Evolutionary conservation across 2,329 filamentous ascomycete species (phyloP), one percentile per base, ranked within the genome.

Genomic region (Talaromyces verruculosus): DNA sequence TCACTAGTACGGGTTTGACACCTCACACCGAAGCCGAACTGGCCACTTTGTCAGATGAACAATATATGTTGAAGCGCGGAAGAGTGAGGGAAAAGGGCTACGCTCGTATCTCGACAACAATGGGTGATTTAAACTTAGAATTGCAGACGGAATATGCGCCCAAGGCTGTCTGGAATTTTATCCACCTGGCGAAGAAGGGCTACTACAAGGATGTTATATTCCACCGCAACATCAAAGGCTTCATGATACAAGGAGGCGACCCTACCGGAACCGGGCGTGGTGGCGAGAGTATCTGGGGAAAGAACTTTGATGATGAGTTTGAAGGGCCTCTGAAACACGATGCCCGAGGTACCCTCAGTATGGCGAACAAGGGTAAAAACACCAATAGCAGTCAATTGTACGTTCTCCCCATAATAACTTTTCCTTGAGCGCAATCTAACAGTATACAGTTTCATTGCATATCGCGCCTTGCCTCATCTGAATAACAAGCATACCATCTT

Each of bases 291-390:
- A 88, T 96, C 67, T 99, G 95, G 95, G 91, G 91, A 66, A 96
- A 96, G 79, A 91, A 93, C 68, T 99, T 99, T 73, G 85, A 90
- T 63, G 95, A 99, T 76, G 95, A 99, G 76, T 90, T 98, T 68
- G 93, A 97, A 17, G 93, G 93, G 0, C 92, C 94, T 0, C 79
- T 93, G 47, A 90, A 89, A n/a, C 95, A 99, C 73, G 90, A 92
- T 73, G 81, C 84, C 0, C 84, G 93, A 33, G 95, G 95, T 13
- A 86, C 93, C 0, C 75, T 96, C 30, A 93, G 90, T 71, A 99
- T 99, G 95, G 95, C 95, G 47, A 99, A 99, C 79, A 99, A 99
- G 76, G 95, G 95, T 66, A 97, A 97, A 75, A 94, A 97, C 75
- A 98, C 94, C 25, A 99, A 99, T 79, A 95, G 91, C 8, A 92